Conservation (phyloP, 768 basidiomycete species). For the Pleurotus eryngii region DNA sequence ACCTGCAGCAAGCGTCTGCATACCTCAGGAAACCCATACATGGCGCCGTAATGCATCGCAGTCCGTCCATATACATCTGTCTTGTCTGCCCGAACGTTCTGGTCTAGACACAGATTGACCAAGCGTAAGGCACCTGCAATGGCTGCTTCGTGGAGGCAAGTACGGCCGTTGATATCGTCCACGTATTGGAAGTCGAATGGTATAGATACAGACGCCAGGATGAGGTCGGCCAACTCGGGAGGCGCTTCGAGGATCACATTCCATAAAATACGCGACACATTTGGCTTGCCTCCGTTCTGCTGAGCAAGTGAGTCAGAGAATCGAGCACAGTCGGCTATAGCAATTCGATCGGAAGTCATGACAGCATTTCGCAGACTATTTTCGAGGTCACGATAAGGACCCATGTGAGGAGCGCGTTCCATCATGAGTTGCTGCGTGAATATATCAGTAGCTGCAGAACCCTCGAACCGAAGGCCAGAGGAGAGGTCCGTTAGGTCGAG, state of each 20-base stretch:
- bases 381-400: slow-evolving; percentile 86
- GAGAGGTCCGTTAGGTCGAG: slow-evolving; percentile 76
- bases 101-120: slow-evolving; percentile 75
- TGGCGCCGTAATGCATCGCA: slow-evolving; percentile 92
- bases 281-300: slow-evolving; percentile 56
- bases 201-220: slow-evolving; percentile 58
- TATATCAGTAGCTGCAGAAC: slow-evolving; percentile 71
- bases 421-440: slow-evolving; percentile 68
- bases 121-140: slow-evolving; percentile 78
- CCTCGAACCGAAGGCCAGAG: slow-evolving; percentile 75
- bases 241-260: slow-evolving; percentile 84
- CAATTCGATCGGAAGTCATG: slow-evolving; percentile 51
- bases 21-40: slow-evolving; percentile 81
- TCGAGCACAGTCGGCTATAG: slow-evolving; percentile 66
- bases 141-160: slow-evolving; percentile 90
- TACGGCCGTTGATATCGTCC: slow-evolving; percentile 96
- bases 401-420: slow-evolving; percentile 58
- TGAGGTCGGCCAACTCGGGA: slow-evolving; percentile 66
- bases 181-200: slow-evolving; percentile 90
- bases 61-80: slow-evolving; percentile 90
- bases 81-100: slow-evolving; percentile 66
- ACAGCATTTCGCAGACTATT: slow-evolving; percentile 81
- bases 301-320: slow-evolving; percentile 66
- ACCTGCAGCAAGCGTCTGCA: slow-evolving; percentile 75
- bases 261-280: slow-evolving; percentile 93